Base-by-base conservation (phyloP, 768 basidiomycete genomes). In the Auricularia cornea region DNA sequence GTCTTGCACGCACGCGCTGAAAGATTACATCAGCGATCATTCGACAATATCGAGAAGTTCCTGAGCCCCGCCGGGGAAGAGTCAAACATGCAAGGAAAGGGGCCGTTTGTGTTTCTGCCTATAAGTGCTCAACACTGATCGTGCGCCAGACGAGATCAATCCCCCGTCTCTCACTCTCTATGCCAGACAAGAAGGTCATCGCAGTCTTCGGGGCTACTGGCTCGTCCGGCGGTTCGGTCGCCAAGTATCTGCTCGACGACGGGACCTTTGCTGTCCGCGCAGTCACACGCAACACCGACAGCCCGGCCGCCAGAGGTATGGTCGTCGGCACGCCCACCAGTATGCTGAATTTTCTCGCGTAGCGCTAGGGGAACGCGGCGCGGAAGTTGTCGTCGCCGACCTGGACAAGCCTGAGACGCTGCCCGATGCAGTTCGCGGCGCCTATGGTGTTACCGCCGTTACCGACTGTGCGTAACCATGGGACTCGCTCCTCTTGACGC, bases 131-230 rank as follows among this genome's bases (percentile, higher is more conserved):
- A n/a, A n/a, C n/a, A n/a, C n/a, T n/a, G n/a, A n/a, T n/a, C n/a
- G n/a, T n/a, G n/a, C n/a, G n/a, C n/a, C n/a, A n/a, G n/a, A n/a
- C n/a, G n/a, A n/a, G n/a, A n/a, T n/a, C n/a, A n/a, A n/a, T n/a
- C n/a, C n/a, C n/a, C n/a, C n/a, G n/a, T n/a, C n/a, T 52, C 51
- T n/a, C 10, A 6, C 16, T n/a, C n/a, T n/a, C n/a, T n/a, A 57
- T 57, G 54, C 29, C 54, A 3, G 11, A 11, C 54, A 70, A 67
- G 59, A 59, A 60, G 31, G 63, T 75, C 32, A 70, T 76, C 35
- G 70, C 68, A 3, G 72, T 78, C 33, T 70, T 74, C n/a, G 76
- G 77, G 29, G 75, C 77, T 4, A 78, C 76, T 20, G 77, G 77
- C 14, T 62, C 61, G 11, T 74, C 77, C 70, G 77, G 77, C 68